These are phyloP conservation scores for Cytospora leucostoma DNA, from an alignment of 2,329 filamentous ascomycete species.

Conservation along the genomic window DNA sequence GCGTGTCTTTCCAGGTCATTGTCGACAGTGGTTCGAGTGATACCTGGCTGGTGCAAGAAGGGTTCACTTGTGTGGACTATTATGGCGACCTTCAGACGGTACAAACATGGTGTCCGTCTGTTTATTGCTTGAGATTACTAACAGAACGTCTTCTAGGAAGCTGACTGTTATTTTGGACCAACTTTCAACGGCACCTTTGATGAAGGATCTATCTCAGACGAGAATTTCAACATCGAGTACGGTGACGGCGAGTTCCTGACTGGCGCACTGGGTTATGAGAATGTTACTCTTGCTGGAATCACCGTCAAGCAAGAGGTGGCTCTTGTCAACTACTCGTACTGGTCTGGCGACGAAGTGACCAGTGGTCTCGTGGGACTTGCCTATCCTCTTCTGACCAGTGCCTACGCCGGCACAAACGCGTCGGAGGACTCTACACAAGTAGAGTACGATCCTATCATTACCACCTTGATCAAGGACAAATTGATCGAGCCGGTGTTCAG, in stretches of 20 bases:
- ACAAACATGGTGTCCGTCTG: background rate
- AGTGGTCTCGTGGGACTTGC: constrained; percentile 54
- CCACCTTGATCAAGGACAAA: constrained; percentile 47
- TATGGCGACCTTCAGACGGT: constrained; percentile 6
- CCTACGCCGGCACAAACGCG: constrained; percentile 34
- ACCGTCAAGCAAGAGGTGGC: constrained; percentile 49
- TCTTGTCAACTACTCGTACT: constrained; percentile 45
- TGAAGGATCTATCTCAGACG: constrained; percentile 37
- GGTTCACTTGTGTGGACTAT: constrained; percentile 21
- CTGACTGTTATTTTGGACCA: constrained; percentile 32
- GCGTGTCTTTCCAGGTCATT: constrained; percentile 11
- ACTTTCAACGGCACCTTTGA: constrained; percentile 38
- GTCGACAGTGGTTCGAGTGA: constrained; percentile 25
- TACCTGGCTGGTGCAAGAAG: constrained; percentile 22
- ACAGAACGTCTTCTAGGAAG: constrained; percentile 1
- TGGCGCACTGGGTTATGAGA: constrained; percentile 42
- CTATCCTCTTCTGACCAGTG: constrained; percentile 49
- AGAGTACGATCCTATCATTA: constrained; percentile 53
- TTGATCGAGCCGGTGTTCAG: constrained; percentile 49
- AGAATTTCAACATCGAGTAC: constrained; percentile 48
- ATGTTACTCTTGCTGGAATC: constrained; percentile 48
- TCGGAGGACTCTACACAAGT: constrained; percentile 26
- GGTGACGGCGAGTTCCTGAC: constrained; percentile 45
- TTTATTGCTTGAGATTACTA: background rate
- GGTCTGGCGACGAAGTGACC: constrained; percentile 46